Evolutionary conservation across 192 early-diverging fungal genomes (phyloP), one percentile per base, ranked within the genome.

Genomic region (Backusella liffmaniae): DNA sequence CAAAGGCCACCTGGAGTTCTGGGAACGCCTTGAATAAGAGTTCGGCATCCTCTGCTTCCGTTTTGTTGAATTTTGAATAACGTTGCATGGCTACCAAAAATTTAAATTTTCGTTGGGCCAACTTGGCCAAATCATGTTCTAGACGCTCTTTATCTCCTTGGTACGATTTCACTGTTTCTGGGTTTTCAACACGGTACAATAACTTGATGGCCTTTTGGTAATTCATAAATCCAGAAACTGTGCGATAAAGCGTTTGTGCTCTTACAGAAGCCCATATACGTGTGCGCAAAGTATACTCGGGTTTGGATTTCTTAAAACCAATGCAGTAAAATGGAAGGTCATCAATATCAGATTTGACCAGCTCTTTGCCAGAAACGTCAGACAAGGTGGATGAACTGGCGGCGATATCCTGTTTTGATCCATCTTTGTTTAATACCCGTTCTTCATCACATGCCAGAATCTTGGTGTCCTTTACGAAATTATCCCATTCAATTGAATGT

Each of bases 231-330:
- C 94, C 94, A 36, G 91, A 91, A 41, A 95, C 90, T 8, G 95
- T 96, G 59, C 95, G 91, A 77, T 93, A 96, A 62, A 96, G 85
- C 0, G 95, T 95, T 81, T 96, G 94, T 32, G 92, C 89, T 32
- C 95, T 91, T 36, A 95, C 78, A 29, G 94, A 96, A 10, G 94
- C 93, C 94, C 94, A 96, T 65, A 95, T 94, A 32, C 94, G 92
- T 26, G 94, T 96, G 53, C 94, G 91, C 59, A 96, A 85, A 0
- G 91, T 92, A 73, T 92, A 95, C 84, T 93, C 91, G 7, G 94
- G 92, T 13, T 92, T 90, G 5, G 92, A 90, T 62, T 89, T 90
- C 83, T 93, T 95, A 82, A 93, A 95, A 0, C 94, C 94, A 66
- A 95, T 88, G 67, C 90, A 90, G 74, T 93, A 93, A 77, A 95